Evolutionary conservation across 2,329 filamentous ascomycete genomes (phyloP), one percentile per base, ranked within the genome.

Genomic region (Pseudogymnoascus sp.): DNA sequence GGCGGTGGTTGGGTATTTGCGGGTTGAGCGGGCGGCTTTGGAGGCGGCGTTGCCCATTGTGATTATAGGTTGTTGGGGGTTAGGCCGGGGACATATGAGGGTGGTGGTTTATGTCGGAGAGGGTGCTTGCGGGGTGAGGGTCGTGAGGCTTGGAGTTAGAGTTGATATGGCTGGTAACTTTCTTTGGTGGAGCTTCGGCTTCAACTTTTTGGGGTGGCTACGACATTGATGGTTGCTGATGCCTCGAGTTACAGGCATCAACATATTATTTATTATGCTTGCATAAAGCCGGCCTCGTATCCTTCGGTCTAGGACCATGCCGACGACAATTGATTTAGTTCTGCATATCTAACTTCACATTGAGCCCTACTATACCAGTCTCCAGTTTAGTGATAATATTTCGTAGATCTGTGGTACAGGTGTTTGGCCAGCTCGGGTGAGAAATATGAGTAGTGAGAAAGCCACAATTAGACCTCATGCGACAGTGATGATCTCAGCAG

Each of bases 141-240:
- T 53, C n/a, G n/a, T 56, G n/a, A n/a, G 0, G n/a, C 13, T 33
- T 21, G 10, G 5, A 33, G 29, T 19, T 33, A 6, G 13, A 4
- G 50, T 56, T 56, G 50, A 33, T 56, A 33, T 56, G 21, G 23
- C 10, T 56, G n/a, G 50, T 15, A 33, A 33, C 50, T 56, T 56
- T 56, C 11, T 4, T 56, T 33, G 50, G 50, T 56, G 50, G 50
- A 56, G 50, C 26, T 56, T 56, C n/a, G 33, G 50, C 26, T 56
- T 56, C n/a, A 56, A 56, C 50, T 56, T 56, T 56, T 56, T 33
- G 26, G 50, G 50, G 50, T 31, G 19, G 29, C 50, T 56, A 17
- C n/a, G 46, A n/a, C 7, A 53, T 53, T 53, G 46, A 33, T 13
- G 11, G n/a, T 4, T 17, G 1, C 33, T 33, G 3, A 13, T 33